Base-by-base conservation (phyloP, 805 yeast species). In the Metschnikowia proteae region DNA sequence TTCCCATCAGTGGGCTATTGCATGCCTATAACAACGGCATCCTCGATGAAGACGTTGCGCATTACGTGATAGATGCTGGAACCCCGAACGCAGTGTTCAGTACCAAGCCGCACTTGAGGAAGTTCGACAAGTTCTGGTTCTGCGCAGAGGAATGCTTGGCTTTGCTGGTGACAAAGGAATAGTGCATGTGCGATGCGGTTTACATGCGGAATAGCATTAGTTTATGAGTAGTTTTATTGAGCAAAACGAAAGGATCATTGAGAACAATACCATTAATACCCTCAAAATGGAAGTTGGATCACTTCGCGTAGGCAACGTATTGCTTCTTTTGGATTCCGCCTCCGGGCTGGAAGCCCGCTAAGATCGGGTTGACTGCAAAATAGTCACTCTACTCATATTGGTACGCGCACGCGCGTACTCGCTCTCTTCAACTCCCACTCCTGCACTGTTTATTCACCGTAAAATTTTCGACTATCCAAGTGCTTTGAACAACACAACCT, bases 21-120 rank as follows among this genome's bases (percentile, higher is more conserved):
- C 80, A 80, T 54, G 81, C 86, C 2, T 83, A 84, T 65, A 75
- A 78, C 40, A 78, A 80, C 55, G 81, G 82, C 5, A 42, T 52
- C 1, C 58, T 57, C 28, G 61, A 64, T n/a, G 73, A 64, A 33
- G 76, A 82, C 23, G 69, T 79, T 58, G 60, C 65, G 6, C 87
- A 85, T 56, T 82, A 79, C 51, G 68, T 86, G 51, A 74, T 86
- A 11, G 96, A 88, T 58, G 72, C 82, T 49, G 94, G 94, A 9
- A 72, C 83, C 9, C 94, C 95, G 2, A 73, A 71, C 61, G 75
- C 70, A 58, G 80, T 79, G 38, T 84, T 70, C 54, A 61, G 58
- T 43, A 56, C 59, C 53, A 71, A 70, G 56, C 62, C 70, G 2
- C 69, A 67, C 49, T 63, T 76, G 59, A 60, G 78, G 38, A 71